Conservation (phyloP, 2,329 filamentous ascomycete genomes). For the Blumeria hordei region DNA sequence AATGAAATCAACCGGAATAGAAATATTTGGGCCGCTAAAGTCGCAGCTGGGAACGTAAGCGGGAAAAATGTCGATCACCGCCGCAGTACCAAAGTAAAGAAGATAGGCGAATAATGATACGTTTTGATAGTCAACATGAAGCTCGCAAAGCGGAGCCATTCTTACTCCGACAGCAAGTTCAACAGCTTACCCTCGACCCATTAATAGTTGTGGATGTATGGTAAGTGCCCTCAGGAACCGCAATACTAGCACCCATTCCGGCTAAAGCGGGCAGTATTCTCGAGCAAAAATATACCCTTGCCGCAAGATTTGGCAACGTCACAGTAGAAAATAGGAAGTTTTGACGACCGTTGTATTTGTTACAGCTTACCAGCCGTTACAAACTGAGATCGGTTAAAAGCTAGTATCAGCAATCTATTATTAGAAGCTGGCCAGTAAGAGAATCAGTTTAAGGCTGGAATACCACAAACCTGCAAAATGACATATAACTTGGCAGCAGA, state of each 20-base stretch:
- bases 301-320: background rate
- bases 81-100: background rate
- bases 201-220: background rate
- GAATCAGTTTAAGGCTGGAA: too few relatives aligned
- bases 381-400: too few relatives aligned
- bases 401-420: too few relatives aligned
- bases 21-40: background rate
- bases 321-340: background rate
- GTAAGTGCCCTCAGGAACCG: background rate
- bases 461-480: too few relatives aligned
- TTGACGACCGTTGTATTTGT: background rate
- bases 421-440: too few relatives aligned
- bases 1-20: background rate
- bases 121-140: background rate
- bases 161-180: background rate
- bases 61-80: background rate
- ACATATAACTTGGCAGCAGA: too few relatives aligned
- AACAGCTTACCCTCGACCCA: background rate
- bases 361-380: too few relatives aligned
- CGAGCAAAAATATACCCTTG: background rate
- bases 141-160: background rate
- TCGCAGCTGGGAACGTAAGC: background rate
- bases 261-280: background rate
- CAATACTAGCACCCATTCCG: background rate
- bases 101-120: background rate